These are phyloP conservation scores for Microcos paniculata DNA, from an alignment of 345 rosid genomes.

Conservation along the genomic window DNA sequence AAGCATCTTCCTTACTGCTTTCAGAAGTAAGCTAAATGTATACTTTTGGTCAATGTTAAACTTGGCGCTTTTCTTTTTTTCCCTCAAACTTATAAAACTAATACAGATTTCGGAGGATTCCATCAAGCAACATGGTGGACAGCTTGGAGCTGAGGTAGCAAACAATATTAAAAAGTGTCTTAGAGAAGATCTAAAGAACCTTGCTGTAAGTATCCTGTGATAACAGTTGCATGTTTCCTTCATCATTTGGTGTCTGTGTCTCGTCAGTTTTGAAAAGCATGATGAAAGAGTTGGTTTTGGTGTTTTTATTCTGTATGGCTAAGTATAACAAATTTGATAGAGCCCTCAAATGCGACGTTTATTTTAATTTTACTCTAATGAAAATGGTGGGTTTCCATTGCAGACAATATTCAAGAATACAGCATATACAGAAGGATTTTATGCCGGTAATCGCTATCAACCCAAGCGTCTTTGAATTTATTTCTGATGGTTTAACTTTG, in stretches of 20 bases:
- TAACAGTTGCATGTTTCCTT: neutral
- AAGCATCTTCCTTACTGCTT: constrained; percentile 51
- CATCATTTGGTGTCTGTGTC: neutral
- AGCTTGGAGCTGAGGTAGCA: constrained; percentile 47
- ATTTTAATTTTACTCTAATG: neutral
- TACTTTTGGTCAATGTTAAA: constrained; percentile 3
- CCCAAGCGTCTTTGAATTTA: constrained; percentile 34
- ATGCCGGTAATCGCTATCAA: constrained; percentile 48
- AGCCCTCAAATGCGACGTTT: neutral
- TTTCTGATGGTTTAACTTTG: neutral
- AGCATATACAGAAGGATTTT: constrained; percentile 77
- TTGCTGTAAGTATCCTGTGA: constrained; percentile 51
- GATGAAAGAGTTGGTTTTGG: neutral
- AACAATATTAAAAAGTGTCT: constrained; percentile 52
- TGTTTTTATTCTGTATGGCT: neutral
- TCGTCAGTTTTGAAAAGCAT: no score
- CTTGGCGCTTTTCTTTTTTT: neutral
- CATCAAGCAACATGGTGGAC: constrained; percentile 40
- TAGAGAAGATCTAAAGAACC: constrained; percentile 52
- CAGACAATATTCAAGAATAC: constrained; percentile 84
- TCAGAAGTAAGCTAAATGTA: constrained; percentile 44
- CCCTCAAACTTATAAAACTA: neutral
- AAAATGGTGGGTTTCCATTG: constrained; percentile 20
- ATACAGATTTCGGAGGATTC: constrained; percentile 51
- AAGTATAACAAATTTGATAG: neutral